A percentile compares a stretch with the other conserved stretches of the same genome.
Evolutionary conservation across 2,329 filamentous ascomycete genomes (phyloP).

Genomic region (Chaetomiaceae sp.): DNA sequence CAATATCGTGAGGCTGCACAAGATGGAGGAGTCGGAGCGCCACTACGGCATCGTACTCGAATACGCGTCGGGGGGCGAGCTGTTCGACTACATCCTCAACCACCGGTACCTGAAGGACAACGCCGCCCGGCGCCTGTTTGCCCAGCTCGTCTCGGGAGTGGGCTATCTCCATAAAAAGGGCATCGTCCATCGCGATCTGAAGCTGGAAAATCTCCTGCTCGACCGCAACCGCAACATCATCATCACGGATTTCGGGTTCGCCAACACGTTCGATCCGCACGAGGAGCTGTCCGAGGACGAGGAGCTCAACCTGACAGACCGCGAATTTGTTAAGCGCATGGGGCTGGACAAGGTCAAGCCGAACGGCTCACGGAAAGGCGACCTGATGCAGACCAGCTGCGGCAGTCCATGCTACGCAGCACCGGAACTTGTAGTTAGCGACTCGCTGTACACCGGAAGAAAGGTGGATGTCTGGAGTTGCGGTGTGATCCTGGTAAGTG

Average conservation of each 20-base stretch:
- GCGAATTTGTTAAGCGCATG: slow-evolving; percentile 80
- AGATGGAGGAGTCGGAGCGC: slow-evolving; percentile 96
- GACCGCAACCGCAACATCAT: slow-evolving; percentile 98
- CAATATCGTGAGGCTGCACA: slow-evolving; percentile 93
- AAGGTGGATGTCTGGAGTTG: slow-evolving; percentile 99
- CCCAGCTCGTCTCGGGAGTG: slow-evolving; percentile 91
- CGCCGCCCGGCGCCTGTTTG: slow-evolving; percentile 83
- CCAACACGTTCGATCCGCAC: slow-evolving; percentile 87
- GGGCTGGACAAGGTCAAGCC: slow-evolving; percentile 75
- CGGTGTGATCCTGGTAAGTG: slow-evolving; percentile 88
- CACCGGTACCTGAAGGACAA: slow-evolving; percentile 95
- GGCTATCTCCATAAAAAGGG: slow-evolving; percentile 98
- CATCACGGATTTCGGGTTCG: slow-evolving; percentile 98
- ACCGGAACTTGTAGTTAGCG: slow-evolving; percentile 93
- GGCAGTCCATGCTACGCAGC: slow-evolving; percentile 97
- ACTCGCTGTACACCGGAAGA: slow-evolving; percentile 91
- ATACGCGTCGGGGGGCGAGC: slow-evolving; percentile 93
- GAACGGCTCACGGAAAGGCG: slow-evolving; percentile 75
- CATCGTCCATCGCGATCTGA: slow-evolving; percentile 94
- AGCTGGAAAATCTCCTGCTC: slow-evolving; percentile 89
- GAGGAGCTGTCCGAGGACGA: slow-evolving; percentile 89
- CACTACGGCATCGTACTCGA: slow-evolving; percentile 98
- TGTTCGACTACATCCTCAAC: slow-evolving; percentile 97
- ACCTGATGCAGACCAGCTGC: slow-evolving; percentile 98
- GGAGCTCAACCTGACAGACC: slow-evolving; percentile 79